phyloP scores from a whole-genome alignment of 306 rosid genomes.

The Pyrus betulifolia region DNA sequence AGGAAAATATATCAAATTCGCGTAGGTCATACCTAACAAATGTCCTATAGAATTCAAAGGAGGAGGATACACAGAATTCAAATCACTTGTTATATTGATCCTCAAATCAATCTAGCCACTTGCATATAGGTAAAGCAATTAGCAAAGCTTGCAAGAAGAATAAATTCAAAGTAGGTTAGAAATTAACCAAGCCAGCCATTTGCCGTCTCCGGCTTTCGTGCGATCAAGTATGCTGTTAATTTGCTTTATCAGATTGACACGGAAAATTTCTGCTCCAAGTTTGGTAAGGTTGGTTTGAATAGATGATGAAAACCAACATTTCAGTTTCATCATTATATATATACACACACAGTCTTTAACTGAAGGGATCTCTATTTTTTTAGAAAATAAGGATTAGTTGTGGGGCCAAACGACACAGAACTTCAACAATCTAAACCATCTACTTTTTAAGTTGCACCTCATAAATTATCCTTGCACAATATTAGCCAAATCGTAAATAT shows the following conservation, averaged over 20 bases:
- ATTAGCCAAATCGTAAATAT: too few relatives aligned
- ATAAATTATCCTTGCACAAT: too few relatives aligned
- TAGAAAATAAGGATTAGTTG: too few relatives aligned
- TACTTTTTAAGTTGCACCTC: too few relatives aligned
- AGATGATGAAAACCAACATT: not conserved
- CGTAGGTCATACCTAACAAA: not conserved
- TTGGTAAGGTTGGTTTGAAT: slow-evolving; percentile 20
- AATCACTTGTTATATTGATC: not conserved
- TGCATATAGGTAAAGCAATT: not conserved
- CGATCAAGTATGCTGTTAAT: not conserved
- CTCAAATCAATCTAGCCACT: not conserved
- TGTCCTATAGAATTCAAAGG: not conserved
- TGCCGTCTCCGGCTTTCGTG: not conserved
- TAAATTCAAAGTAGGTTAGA: too few relatives aligned
- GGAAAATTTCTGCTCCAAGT: not conserved
- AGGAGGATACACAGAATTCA: too few relatives aligned
- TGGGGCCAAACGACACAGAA: too few relatives aligned
- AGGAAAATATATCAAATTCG: not conserved
- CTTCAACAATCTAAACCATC: too few relatives aligned
- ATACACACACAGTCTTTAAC: too few relatives aligned
- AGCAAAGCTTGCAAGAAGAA: too few relatives aligned
- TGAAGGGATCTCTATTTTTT: too few relatives aligned
- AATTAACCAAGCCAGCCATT: not conserved
- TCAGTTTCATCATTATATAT: not conserved
- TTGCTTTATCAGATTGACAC: not conserved